A percentile compares a stretch with the other conserved stretches of the same genome.
phyloP scores from a whole-genome alignment of 2,329 filamentous ascomycete genomes.

The Helminthosporium solani region DNA sequence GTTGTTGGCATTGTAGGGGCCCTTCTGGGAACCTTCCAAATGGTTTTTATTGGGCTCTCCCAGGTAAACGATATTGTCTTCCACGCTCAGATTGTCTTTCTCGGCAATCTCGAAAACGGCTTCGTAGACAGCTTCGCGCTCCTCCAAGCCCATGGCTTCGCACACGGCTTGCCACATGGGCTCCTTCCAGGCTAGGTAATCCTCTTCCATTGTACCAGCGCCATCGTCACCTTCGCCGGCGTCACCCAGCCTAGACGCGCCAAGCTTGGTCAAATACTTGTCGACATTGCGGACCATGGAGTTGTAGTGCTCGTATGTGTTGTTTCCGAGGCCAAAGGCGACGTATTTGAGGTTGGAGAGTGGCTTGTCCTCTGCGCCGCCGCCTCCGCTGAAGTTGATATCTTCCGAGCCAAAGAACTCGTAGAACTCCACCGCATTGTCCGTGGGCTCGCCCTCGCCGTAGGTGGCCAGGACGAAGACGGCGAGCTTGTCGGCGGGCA shows the following conservation, averaged over 20 bases:
- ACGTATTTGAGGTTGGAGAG: constrained; percentile 88
- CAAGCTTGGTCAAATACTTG: constrained; percentile 75
- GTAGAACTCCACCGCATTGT: constrained; percentile 98
- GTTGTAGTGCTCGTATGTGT: constrained; percentile 99
- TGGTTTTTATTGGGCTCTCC: constrained; percentile 97
- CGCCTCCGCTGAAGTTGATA: constrained; percentile 72
- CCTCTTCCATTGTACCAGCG: constrained; percentile 98
- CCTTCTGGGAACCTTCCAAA: constrained; percentile 78
- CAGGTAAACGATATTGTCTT: constrained; percentile 82
- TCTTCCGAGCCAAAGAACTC: constrained; percentile 89
- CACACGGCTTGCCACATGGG: constrained; percentile 92
- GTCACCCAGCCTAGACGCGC: constrained; percentile 78
- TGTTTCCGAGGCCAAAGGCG: constrained; percentile 94
- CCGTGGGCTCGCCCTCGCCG: constrained; percentile 95
- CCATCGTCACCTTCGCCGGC: constrained; percentile 97
- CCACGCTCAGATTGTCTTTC: constrained; percentile 68
- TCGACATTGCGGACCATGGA: constrained; percentile 94
- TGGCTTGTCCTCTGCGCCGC: constrained; percentile 63
- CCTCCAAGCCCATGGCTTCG: constrained; percentile 82
- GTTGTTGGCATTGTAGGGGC: constrained; percentile 94
- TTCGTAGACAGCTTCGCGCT: constrained; percentile 95
- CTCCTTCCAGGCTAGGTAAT: constrained; percentile 98
- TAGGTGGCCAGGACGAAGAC: constrained; percentile 98
- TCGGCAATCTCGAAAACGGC: constrained; percentile 83
- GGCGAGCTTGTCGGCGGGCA: constrained; percentile 86